Conservation (phyloP, 2,329 filamentous ascomycete species). For the Ceratocystis cubensis region DNA sequence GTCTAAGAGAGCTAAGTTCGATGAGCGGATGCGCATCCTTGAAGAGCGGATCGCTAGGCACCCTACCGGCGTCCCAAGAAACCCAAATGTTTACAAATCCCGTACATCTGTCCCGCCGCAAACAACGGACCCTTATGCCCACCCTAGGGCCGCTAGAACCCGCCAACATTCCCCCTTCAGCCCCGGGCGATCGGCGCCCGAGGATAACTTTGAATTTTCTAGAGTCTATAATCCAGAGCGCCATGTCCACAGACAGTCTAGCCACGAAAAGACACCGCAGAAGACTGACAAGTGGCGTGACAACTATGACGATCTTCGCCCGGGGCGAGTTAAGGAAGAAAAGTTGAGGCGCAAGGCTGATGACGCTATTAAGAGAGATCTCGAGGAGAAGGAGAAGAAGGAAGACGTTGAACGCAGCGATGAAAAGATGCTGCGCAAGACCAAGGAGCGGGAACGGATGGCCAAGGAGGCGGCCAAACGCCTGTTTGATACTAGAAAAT, state of each 20-base stretch:
- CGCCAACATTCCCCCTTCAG: conserved; percentile 5
- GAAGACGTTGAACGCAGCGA: conserved; percentile 25
- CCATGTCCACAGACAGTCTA: background rate
- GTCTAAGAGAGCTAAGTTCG: conserved; percentile 58
- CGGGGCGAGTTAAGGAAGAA: conserved; percentile 28
- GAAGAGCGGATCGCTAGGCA: conserved; percentile 33
- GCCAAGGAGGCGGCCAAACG: conserved; percentile 25
- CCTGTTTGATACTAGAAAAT: background rate
- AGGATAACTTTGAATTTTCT: background rate
- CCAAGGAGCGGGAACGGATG: conserved; percentile 24
- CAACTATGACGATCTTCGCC: conserved; percentile 21
- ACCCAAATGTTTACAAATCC: conserved; percentile 21
- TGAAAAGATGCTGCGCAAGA: conserved; percentile 28
- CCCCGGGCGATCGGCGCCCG: background rate
- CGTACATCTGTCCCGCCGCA: conserved; percentile 21
- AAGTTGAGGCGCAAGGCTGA: conserved; percentile 27
- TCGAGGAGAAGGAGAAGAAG: conserved; percentile 31
- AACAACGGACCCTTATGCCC: background rate
- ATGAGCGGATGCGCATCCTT: conserved; percentile 49
- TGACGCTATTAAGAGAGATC: conserved; percentile 28
- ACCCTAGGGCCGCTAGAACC: background rate
- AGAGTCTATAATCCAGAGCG: background rate
- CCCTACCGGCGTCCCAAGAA: conserved; percentile 29
- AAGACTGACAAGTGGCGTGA: conserved; percentile 2
- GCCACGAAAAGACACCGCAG: conserved; percentile 13